phyloP scores from a whole-genome alignment of 176 grass and related monocot genomes.

The Melocanna baccifera region DNA sequence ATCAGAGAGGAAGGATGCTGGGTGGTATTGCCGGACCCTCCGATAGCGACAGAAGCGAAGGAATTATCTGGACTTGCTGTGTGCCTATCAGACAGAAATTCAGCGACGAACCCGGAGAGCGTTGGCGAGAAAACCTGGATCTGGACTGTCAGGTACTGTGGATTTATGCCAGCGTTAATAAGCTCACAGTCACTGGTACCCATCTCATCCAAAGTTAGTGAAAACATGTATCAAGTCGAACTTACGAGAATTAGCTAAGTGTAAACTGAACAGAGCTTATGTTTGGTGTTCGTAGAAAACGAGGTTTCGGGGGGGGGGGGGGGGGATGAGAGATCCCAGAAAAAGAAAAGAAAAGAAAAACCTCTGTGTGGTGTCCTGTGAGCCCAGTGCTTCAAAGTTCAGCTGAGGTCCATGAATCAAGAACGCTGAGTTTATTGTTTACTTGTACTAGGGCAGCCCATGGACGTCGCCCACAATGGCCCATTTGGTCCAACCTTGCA shows the following conservation, averaged over 20 bases:
- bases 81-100: neutral
- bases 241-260: neutral
- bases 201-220: neutral
- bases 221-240: neutral
- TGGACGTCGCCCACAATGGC: neutral
- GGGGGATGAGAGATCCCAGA: no score
- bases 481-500: neutral
- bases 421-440: neutral
- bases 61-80: neutral
- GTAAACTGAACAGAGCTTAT: neutral
- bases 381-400: no score
- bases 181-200: neutral
- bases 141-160: no score
- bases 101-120: neutral
- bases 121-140: neutral
- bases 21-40: neutral
- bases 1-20: neutral
- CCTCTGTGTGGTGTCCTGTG: neutral
- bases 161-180: neutral
- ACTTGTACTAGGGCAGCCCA: no score
- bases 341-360: neutral
- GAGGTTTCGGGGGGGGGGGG: neutral
- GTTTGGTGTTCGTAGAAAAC: neutral
- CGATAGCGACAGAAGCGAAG: neutral
- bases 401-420: neutral